Base-by-base conservation (phyloP, 805 yeast genomes). In the Kluyveromyces aestuarii region DNA sequence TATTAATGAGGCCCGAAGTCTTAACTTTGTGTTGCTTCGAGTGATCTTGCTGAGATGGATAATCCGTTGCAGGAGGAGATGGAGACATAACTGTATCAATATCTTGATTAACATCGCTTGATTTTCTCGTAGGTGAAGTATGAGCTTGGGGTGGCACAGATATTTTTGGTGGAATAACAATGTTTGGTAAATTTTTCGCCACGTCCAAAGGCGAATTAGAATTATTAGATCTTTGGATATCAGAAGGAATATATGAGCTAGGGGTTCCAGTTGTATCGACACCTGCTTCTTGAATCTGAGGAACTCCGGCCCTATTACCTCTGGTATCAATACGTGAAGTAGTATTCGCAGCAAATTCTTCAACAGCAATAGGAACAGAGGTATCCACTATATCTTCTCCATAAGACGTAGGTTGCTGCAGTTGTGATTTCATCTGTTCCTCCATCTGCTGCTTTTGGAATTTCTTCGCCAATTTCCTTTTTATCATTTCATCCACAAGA, bases 401-500 rank as follows among this genome's bases (percentile, higher is more conserved):
- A 33, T n/a, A 10, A 9, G 39, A 16, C 4, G 17, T 14, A 6
- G 14, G 19, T 8, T 21, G 16, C 8, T 43, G 14, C 45, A 14
- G 18, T 35, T 43, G 45, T 21, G 6, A 11, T 27, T 27, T 14
- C n/a, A 18, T 19, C 9, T 41, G 45, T n/a, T 43, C 38, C 43
- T 16, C 45, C 53, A 50, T 61, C 51, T 49, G 64, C 46, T 50
- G 58, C 57, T 49, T 55, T 59, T 50, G 61, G 60, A 50, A 59
- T 64, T 45, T 57, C 48, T 66, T 83, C 7, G 81, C 79, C 55
- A 68, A 71, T 67, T 82, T 83, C 48, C 96, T 76, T 59, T 77
- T 80, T 53, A 75, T 62, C 84, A 87, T 86, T 68, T 93, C 99
- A 47, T 80, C 82, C 16, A 89, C 96, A 54, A 93, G 73, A 60